Evolutionary conservation across 768 basidiomycete species (phyloP).

Genomic region (Hygrophoropsis aurantiaca): DNA sequence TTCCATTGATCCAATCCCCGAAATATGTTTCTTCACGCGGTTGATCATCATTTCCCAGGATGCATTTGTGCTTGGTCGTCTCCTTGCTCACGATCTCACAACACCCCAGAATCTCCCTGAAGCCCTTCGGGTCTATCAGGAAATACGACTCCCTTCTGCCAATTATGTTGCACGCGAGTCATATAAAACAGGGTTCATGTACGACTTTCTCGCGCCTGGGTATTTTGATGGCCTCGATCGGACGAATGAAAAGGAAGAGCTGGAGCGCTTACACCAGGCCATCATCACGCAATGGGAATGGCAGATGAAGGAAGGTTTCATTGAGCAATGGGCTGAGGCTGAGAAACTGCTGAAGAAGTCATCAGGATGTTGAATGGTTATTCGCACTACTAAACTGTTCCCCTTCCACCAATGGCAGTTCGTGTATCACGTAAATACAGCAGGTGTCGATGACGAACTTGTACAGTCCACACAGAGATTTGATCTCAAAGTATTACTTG

Average conservation of each 20-base stretch:
- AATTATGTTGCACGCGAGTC: slow-evolving; percentile 14
- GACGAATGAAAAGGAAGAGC: slow-evolving; percentile 10
- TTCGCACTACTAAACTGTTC: too few relatives aligned
- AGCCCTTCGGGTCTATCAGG: slow-evolving; percentile 17
- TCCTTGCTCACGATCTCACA: slow-evolving; percentile 12
- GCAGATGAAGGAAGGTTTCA: slow-evolving; percentile 7
- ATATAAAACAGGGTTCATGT: slow-evolving; percentile 16
- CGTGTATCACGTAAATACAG: too few relatives aligned
- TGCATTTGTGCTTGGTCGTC: slow-evolving; percentile 23
- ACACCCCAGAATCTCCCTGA: slow-evolving; percentile 8
- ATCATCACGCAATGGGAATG: slow-evolving; percentile 15
- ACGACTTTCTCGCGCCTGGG: slow-evolving; percentile 14
- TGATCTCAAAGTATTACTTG: too few relatives aligned
- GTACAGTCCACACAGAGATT: too few relatives aligned
- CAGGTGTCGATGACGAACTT: too few relatives aligned
- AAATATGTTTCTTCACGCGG: too few relatives aligned
- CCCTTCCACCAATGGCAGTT: too few relatives aligned
- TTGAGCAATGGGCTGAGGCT: slow-evolving; percentile 16
- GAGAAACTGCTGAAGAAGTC: slow-evolving; percentile 9
- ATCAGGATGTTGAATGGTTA: too few relatives aligned
- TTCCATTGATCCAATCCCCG: too few relatives aligned
- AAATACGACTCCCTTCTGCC: slow-evolving; percentile 16
- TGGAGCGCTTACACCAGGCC: slow-evolving; percentile 13
- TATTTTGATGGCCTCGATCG: slow-evolving; percentile 20
- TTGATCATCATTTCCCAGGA: too few relatives aligned